These are phyloP conservation scores for Ophiostoma piceae DNA, from an alignment of 2,329 filamentous ascomycete genomes.

Conservation along the genomic window DNA sequence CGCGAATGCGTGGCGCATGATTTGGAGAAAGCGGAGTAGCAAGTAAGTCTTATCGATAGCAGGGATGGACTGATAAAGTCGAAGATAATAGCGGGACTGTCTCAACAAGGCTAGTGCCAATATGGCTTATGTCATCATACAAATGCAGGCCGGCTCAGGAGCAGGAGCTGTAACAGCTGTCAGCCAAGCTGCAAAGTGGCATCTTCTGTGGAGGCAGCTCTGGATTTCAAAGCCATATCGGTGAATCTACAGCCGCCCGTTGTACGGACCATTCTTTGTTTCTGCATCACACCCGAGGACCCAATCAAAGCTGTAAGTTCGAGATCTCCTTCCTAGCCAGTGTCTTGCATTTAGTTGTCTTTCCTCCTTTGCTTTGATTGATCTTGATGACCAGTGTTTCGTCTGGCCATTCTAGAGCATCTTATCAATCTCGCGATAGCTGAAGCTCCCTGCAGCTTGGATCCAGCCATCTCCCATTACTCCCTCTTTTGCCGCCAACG, in stretches of 20 bases:
- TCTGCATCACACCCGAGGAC: constrained; percentile 5
- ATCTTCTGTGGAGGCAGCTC: constrained; percentile 20
- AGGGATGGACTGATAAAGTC: not conserved
- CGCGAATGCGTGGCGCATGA: constrained; percentile 1
- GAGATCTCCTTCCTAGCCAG: not conserved
- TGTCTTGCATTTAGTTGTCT: not conserved
- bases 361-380: not conserved
- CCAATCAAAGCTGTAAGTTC: not conserved
- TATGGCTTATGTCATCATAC: not conserved
- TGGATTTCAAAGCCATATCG: constrained; percentile 23
- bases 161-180: constrained; percentile 15
- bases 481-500: not conserved
- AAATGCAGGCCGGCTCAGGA: not conserved
- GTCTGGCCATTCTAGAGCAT: not conserved
- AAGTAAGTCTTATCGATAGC: constrained; percentile 17
- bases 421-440: constrained; percentile 10
- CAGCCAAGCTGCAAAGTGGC: constrained; percentile 27
- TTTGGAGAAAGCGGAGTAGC: not conserved
- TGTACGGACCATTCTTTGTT: constrained; percentile 4
- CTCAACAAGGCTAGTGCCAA: not conserved
- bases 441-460: not conserved
- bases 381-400: not conserved
- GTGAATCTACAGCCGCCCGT: not conserved
- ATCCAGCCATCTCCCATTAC: not conserved
- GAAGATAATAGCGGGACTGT: not conserved